Evolutionary conservation across 1,284 basidiomycete species (phyloP).

Genomic region (Lentinus polychrous): DNA sequence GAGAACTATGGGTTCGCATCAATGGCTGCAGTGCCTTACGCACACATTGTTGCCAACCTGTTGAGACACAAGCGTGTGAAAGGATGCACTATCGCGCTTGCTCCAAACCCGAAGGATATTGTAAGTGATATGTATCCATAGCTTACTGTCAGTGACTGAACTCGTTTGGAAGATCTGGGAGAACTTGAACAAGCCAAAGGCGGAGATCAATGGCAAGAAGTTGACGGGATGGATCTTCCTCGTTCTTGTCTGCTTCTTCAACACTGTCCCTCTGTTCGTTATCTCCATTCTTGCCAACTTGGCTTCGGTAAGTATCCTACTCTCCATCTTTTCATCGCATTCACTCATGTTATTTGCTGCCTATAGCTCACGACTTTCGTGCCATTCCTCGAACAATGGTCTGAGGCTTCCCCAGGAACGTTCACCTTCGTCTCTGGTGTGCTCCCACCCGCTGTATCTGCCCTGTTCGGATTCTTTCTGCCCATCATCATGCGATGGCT

Average conservation of each 20-base stretch:
- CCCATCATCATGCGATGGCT: constrained; percentile 85
- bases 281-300: constrained; percentile 82
- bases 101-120: constrained; percentile 83
- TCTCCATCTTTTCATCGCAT: background rate
- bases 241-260: constrained; percentile 77
- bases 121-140: constrained; percentile 34
- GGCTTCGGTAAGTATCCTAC: constrained; percentile 44
- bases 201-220: constrained; percentile 60
- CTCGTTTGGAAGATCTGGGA: constrained; percentile 63
- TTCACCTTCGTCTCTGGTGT: constrained; percentile 84
- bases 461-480: constrained; percentile 82
- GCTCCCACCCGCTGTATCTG: constrained; percentile 81
- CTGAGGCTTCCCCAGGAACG: constrained; percentile 43
- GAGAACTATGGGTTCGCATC: constrained; percentile 93
- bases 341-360: background rate
- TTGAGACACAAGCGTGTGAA: constrained; percentile 64
- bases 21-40: constrained; percentile 88
- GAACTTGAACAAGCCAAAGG: constrained; percentile 74
- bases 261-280: constrained; percentile 82
- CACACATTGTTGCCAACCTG: constrained; percentile 75
- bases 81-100: constrained; percentile 63
- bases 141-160: constrained; percentile 12
- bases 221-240: constrained; percentile 74
- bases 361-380: constrained; percentile 59
- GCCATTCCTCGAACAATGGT: constrained; percentile 67